Evolutionary conservation across 768 basidiomycete genomes (phyloP).

Genomic region (Pleurotus eryngii): DNA sequence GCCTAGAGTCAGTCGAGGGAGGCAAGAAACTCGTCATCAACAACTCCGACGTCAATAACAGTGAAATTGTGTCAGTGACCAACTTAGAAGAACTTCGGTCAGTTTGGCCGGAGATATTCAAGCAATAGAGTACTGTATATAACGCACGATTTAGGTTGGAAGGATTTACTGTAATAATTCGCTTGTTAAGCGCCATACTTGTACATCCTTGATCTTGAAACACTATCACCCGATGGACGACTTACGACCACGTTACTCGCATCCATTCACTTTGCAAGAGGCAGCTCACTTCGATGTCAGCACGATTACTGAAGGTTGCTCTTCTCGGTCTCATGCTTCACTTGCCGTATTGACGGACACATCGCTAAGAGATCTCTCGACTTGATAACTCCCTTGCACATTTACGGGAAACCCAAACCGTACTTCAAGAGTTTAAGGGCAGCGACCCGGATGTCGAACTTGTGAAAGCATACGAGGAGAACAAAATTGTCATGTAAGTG

Average conservation of each 20-base stretch:
- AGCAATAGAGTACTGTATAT: slow-evolving; percentile 14
- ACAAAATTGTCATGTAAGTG: slow-evolving; percentile 66
- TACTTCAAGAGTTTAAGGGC: slow-evolving; percentile 46
- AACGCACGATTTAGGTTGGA: background rate
- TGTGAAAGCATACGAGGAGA: slow-evolving; percentile 62
- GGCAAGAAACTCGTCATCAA: slow-evolving; percentile 50
- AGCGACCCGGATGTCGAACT: slow-evolving; percentile 50
- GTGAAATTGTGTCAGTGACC: slow-evolving; percentile 49
- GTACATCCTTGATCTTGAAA: background rate
- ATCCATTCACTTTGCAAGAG: slow-evolving; percentile 72
- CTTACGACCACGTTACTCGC: slow-evolving; percentile 53
- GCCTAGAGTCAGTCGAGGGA: slow-evolving; percentile 60
- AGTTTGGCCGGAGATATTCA: slow-evolving; percentile 78
- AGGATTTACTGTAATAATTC: too few relatives aligned
- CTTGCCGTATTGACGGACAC: slow-evolving; percentile 3
- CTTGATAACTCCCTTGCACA: slow-evolving; percentile 68
- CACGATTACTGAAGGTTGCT: slow-evolving; percentile 67
- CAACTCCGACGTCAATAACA: slow-evolving; percentile 28
- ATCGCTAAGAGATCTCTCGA: slow-evolving; percentile 63
- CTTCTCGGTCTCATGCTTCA: background rate
- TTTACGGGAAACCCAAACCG: slow-evolving; percentile 58
- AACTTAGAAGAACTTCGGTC: slow-evolving; percentile 63
- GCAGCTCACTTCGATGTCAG: slow-evolving; percentile 62
- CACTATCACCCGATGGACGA: slow-evolving; percentile 53
- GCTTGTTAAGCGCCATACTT: too few relatives aligned